These are phyloP conservation scores for Eucalyptus sp. DNA, from an alignment of 345 rosid genomes.

Conservation along the genomic window DNA sequence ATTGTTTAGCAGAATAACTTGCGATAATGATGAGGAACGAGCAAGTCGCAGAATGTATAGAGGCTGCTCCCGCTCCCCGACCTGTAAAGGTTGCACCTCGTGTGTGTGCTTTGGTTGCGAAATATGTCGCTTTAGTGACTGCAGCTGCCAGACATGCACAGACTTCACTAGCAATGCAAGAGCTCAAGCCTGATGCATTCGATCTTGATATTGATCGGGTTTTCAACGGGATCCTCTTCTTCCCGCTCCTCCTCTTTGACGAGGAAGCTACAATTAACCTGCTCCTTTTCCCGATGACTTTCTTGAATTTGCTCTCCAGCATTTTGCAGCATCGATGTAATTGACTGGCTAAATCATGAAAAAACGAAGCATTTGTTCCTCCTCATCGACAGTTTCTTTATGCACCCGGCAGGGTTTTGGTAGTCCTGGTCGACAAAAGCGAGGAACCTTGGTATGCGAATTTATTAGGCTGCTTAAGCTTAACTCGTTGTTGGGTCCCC, in stretches of 20 bases:
- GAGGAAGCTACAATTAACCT: not conserved
- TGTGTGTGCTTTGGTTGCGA: slow-evolving; percentile 96
- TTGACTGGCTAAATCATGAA: not conserved
- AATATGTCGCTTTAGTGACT: slow-evolving; percentile 77
- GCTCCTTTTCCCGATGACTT: not conserved
- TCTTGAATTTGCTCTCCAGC: not conserved
- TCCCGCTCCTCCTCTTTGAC: not conserved
- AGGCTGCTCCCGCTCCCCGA: slow-evolving; percentile 71
- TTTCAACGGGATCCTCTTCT: not conserved
- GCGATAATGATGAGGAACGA: slow-evolving; percentile 65
- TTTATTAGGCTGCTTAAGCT: not conserved
- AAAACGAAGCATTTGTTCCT: not conserved
- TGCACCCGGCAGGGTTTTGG: not conserved
- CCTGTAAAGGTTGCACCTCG: slow-evolving; percentile 95
- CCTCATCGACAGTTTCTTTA: not conserved
- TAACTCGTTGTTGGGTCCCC: not conserved
- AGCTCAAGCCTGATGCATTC: slow-evolving; percentile 11
- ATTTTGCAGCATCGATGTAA: not conserved
- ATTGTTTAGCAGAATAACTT: slow-evolving; percentile 29
- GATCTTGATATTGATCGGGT: not conserved
- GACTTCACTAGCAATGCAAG: slow-evolving; percentile 72
- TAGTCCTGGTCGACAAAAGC: not conserved
- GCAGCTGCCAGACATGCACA: slow-evolving; percentile 90
- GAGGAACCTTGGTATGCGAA: not conserved
- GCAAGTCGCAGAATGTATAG: slow-evolving; percentile 79